Conservation (phyloP, 1,139 yeast genomes). For the Barnettozyma hawaiiensis region DNA sequence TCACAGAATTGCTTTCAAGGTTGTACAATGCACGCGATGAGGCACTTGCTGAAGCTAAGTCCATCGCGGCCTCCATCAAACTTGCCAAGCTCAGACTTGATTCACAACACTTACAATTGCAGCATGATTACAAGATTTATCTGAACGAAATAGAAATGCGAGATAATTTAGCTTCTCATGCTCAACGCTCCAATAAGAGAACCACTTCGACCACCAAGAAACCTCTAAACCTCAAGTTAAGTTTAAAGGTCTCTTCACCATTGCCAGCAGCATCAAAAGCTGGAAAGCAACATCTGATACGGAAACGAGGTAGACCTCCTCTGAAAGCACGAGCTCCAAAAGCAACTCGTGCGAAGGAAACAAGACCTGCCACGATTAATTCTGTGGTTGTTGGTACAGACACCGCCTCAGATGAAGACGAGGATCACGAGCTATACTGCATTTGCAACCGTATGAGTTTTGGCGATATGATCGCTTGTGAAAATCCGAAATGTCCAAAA, state of each 20-base stretch:
- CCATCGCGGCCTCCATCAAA: constrained; percentile 20
- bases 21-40: constrained; percentile 16
- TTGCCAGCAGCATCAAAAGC: background rate
- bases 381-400: constrained; percentile 4
- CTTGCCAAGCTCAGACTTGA: constrained; percentile 20
- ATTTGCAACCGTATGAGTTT: constrained; percentile 63
- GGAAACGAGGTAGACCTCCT: background rate
- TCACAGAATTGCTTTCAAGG: background rate
- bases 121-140: constrained; percentile 22
- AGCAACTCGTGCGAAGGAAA: background rate
- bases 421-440: constrained; percentile 51
- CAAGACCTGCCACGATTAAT: background rate
- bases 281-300: background rate
- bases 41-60: constrained; percentile 20
- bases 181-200: constrained; percentile 20
- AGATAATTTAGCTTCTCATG: constrained; percentile 11
- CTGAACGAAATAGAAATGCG: constrained; percentile 20
- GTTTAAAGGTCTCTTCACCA: background rate
- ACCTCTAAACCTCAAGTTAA: constrained; percentile 7
- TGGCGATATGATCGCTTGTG: constrained; percentile 81
- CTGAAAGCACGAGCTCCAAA: background rate
- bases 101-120: constrained; percentile 20
- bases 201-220: constrained; percentile 5
- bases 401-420: constrained; percentile 28
- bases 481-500: constrained; percentile 59